These are phyloP conservation scores for Dioscorea alata DNA, from an alignment of 106 monocot genomes.

Conservation along the genomic window DNA sequence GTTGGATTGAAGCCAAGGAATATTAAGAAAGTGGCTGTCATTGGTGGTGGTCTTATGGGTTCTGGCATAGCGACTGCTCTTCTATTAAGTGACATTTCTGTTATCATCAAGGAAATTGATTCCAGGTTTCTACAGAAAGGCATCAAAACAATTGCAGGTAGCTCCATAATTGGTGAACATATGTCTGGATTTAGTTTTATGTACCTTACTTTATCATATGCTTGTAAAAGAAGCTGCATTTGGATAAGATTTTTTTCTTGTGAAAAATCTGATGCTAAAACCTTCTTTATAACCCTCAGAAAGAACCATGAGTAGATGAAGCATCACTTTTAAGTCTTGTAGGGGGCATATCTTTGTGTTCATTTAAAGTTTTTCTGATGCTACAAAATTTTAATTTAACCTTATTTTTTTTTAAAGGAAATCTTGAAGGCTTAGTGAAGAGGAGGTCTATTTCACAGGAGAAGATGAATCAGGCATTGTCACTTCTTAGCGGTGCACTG, in stretches of 20 bases:
- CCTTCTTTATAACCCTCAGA: too few relatives aligned
- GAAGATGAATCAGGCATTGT: slow-evolving; percentile 56
- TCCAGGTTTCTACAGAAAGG: slow-evolving; percentile 62
- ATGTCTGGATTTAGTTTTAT: neutral
- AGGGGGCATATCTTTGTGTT: neutral
- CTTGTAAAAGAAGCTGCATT: too few relatives aligned
- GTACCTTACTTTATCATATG: too few relatives aligned
- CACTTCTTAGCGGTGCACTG: slow-evolving; percentile 66
- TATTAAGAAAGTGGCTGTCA: slow-evolving; percentile 77
- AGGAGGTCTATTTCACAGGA: slow-evolving; percentile 67
- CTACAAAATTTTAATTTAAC: neutral
- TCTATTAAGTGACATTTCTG: slow-evolving; percentile 50
- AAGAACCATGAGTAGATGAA: too few relatives aligned
- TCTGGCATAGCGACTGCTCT: slow-evolving; percentile 92
- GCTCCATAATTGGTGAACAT: neutral
- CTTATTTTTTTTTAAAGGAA: slow-evolving; percentile 24
- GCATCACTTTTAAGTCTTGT: neutral
- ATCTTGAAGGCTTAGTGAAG: slow-evolving; percentile 73
- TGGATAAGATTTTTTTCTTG: too few relatives aligned
- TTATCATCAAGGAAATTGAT: slow-evolving; percentile 81
- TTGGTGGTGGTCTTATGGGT: slow-evolving; percentile 96
- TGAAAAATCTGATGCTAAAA: too few relatives aligned
- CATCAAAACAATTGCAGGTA: slow-evolving; percentile 68
- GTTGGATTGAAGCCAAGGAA: slow-evolving; percentile 68
- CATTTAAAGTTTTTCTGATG: neutral